A percentile compares a stretch with the other conserved stretches of the same genome.
These are phyloP conservation scores for Tetrapisispora nanseiensis DNA, from an alignment of 805 yeast species.

Conservation along the genomic window DNA sequence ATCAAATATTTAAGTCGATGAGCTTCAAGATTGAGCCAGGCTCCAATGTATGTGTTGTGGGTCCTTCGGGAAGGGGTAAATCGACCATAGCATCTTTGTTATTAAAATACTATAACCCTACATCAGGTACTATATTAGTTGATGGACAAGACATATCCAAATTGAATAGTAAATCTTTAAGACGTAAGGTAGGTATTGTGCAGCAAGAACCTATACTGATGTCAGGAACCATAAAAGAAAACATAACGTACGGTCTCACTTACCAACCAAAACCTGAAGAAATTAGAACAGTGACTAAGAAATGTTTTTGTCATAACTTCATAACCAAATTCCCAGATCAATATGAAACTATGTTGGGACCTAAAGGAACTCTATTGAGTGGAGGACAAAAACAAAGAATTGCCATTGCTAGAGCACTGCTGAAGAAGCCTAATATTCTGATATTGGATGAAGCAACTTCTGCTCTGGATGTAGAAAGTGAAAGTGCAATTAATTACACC, in stretches of 20 bases:
- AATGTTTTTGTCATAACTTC: constrained; percentile 51
- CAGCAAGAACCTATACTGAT: constrained; percentile 70
- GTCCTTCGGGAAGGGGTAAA: constrained; percentile 88
- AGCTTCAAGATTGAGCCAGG: constrained; percentile 41
- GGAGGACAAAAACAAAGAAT: constrained; percentile 91
- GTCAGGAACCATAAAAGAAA: constrained; percentile 74
- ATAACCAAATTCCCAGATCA: constrained; percentile 53
- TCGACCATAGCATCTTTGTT: constrained; percentile 64
- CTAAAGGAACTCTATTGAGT: constrained; percentile 61
- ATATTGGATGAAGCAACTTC: constrained; percentile 86
- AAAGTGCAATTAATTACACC: constrained; percentile 72
- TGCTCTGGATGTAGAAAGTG: constrained; percentile 67
- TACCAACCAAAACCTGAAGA: constrained; percentile 53
- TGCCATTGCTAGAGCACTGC: constrained; percentile 75
- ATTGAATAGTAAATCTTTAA: constrained; percentile 41
- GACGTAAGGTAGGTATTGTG: constrained; percentile 59
- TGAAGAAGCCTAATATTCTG: constrained; percentile 63
- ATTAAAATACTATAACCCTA: constrained; percentile 43
- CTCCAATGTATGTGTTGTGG: constrained; percentile 66
- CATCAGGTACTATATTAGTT: constrained; percentile 38
- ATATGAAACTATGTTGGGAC: constrained; percentile 55
- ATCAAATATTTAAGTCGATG: constrained; percentile 41
- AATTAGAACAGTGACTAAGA: constrained; percentile 38
- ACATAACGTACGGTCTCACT: constrained; percentile 57
- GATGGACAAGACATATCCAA: constrained; percentile 43